Conservation (phyloP, 163 green algal genomes). For the Coccomyxa subellipsoidea region DNA sequence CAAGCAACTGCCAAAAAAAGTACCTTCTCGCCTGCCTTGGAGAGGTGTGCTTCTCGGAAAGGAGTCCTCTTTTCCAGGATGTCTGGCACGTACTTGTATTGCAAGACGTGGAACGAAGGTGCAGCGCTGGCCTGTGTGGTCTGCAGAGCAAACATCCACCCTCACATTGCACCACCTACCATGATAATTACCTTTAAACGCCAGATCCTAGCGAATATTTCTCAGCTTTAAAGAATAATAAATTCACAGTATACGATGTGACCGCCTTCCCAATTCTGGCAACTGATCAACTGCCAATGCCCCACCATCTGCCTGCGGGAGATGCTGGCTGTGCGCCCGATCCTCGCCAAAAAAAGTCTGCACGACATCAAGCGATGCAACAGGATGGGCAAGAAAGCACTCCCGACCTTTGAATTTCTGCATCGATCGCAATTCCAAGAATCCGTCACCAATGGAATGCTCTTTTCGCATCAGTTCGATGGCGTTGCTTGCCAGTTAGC, state of each 20-base stretch:
- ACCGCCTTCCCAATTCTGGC: background rate
- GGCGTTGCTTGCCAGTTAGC: background rate
- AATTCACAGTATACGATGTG: background rate
- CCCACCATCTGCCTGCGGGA: background rate
- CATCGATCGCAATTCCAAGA: too few species aligned
- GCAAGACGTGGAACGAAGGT: conserved; percentile 41
- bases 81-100: conserved; percentile 74
- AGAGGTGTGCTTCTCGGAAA: conserved; percentile 68
- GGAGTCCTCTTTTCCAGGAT: conserved; percentile 83
- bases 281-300: background rate
- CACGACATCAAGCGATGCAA: background rate
- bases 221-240: background rate
- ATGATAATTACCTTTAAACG: too few species aligned
- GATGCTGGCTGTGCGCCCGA: background rate
- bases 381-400: too few species aligned
- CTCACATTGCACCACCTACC: background rate
- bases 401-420: too few species aligned
- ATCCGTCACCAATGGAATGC: too few species aligned
- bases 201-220: too few species aligned
- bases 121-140: conserved; percentile 7
- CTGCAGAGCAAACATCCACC: background rate
- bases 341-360: background rate
- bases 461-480: background rate
- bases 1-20: background rate
- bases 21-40: conserved; percentile 57